phyloP scores from a whole-genome alignment of 805 yeast genomes.

The Cyberlindnera samutprakarnensis region DNA sequence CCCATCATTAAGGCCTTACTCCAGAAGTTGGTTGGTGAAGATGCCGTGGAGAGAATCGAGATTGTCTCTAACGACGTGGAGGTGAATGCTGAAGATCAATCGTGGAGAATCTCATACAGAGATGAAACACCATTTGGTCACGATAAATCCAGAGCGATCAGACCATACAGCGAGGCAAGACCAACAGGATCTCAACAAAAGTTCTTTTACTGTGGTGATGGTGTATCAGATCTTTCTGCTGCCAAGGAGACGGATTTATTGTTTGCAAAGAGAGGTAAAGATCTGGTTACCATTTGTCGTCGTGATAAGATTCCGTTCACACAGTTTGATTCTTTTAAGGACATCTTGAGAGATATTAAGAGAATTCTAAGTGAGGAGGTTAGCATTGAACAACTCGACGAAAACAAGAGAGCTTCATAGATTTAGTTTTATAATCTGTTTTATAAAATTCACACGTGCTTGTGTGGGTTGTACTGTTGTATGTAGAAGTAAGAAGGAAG shows the following conservation, averaged over 20 bases:
- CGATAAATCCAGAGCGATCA: constrained; percentile 82
- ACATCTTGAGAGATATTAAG: constrained; percentile 59
- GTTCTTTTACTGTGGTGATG: constrained; percentile 94
- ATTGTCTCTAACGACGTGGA: constrained; percentile 77
- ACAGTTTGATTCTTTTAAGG: constrained; percentile 70
- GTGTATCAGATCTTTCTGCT: constrained; percentile 91
- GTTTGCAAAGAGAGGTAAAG: constrained; percentile 91
- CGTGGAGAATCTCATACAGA: constrained; percentile 81
- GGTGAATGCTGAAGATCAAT: constrained; percentile 41
- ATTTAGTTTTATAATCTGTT: too few species aligned
- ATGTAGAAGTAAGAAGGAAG: too few species aligned
- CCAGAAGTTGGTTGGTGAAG: constrained; percentile 65
- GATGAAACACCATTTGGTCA: constrained; percentile 91
- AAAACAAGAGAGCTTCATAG: too few species aligned
- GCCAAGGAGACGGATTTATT: constrained; percentile 91
- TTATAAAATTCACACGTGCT: too few species aligned
- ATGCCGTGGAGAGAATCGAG: constrained; percentile 62
- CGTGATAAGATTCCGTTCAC: constrained; percentile 76
- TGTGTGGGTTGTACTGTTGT: too few species aligned
- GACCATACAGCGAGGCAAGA: constrained; percentile 28
- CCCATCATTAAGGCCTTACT: constrained; percentile 82
- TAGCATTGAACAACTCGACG: constrained; percentile 28
- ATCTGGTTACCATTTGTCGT: constrained; percentile 77
- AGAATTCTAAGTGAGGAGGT: constrained; percentile 40
- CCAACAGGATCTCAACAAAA: constrained; percentile 41